These are phyloP conservation scores for Miscanthus lutarioriparius DNA, from an alignment of 176 grass and related monocot genomes.

Conservation along the genomic window DNA sequence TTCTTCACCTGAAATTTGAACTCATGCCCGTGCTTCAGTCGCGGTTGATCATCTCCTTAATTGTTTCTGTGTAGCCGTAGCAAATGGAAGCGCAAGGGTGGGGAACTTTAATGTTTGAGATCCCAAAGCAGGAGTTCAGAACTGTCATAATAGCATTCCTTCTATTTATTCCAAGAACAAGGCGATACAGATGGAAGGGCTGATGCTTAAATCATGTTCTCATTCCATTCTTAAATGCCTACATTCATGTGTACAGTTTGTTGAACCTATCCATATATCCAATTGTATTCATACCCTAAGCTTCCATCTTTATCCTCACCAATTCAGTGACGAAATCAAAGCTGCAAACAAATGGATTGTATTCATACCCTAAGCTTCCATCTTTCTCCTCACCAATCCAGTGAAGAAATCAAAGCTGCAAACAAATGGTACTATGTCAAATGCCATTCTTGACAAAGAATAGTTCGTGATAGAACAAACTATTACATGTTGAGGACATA, in stretches of 20 bases:
- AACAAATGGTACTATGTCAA: slow-evolving; percentile 24
- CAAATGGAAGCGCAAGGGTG: not conserved
- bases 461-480: not conserved
- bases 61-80: not conserved
- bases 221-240: not conserved
- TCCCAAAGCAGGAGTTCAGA: not conserved
- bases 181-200: not conserved
- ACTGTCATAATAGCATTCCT: not conserved
- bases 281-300: slow-evolving; percentile 14
- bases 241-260: slow-evolving; percentile 8
- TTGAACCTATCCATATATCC: not conserved
- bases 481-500: slow-evolving; percentile 1
- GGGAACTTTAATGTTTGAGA: not conserved
- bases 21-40: not conserved
- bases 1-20: not conserved
- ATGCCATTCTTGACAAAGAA: not conserved
- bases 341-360: slow-evolving; percentile 42
- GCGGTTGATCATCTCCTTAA: not conserved
- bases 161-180: not conserved
- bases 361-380: slow-evolving; percentile 29
- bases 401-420: slow-evolving; percentile 97
- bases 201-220: not conserved
- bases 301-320: slow-evolving; percentile 74
- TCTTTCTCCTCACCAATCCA: slow-evolving; percentile 87
- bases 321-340: slow-evolving; percentile 98